Percentiles rank a stretch among this genome's conserved stretches.
phyloP scores from a whole-genome alignment of 805 yeast genomes.

The Wickerhamiella australiensis region DNA sequence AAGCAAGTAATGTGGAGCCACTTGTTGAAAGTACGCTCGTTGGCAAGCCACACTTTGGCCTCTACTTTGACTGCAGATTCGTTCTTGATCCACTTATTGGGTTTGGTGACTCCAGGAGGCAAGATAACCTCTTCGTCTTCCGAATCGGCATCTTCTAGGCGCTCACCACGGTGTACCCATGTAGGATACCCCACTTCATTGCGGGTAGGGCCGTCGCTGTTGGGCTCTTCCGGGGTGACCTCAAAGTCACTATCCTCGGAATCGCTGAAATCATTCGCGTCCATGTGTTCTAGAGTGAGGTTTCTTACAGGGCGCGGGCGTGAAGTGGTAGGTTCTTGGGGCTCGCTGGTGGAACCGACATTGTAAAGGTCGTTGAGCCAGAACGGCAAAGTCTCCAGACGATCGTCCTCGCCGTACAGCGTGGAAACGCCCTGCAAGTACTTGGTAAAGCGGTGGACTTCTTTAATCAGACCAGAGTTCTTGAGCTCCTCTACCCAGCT shows the following conservation, averaged over 20 bases:
- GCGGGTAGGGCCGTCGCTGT: not conserved
- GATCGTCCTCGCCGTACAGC: slow-evolving; percentile 79
- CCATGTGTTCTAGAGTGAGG: slow-evolving; percentile 39
- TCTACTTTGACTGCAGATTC: slow-evolving; percentile 90
- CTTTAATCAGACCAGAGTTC: slow-evolving; percentile 73
- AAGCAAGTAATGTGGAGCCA: slow-evolving; percentile 88
- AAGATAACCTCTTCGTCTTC: slow-evolving; percentile 78
- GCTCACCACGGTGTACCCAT: slow-evolving; percentile 18
- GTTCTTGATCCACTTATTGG: slow-evolving; percentile 65
- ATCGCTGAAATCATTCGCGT: slow-evolving; percentile 41
- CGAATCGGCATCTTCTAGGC: slow-evolving; percentile 41
- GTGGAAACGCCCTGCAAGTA: slow-evolving; percentile 88
- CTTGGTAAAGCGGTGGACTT: slow-evolving; percentile 86
- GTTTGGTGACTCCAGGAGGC: slow-evolving; percentile 84
- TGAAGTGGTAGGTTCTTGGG: not conserved
- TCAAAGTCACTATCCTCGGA: slow-evolving; percentile 20
- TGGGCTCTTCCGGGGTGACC: slow-evolving; percentile 8
- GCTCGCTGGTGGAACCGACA: slow-evolving; percentile 29
- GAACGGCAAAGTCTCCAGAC: slow-evolving; percentile 78
- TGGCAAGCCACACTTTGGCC: slow-evolving; percentile 97
- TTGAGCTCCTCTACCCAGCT: slow-evolving; percentile 80
- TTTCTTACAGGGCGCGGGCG: slow-evolving; percentile 6
- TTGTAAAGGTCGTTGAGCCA: slow-evolving; percentile 87
- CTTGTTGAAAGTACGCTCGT: slow-evolving; percentile 91
- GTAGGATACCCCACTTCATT: slow-evolving; percentile 22